phyloP scores from a whole-genome alignment of 78 protist genomes.

The Blattamonas nauphoetae region DNA sequence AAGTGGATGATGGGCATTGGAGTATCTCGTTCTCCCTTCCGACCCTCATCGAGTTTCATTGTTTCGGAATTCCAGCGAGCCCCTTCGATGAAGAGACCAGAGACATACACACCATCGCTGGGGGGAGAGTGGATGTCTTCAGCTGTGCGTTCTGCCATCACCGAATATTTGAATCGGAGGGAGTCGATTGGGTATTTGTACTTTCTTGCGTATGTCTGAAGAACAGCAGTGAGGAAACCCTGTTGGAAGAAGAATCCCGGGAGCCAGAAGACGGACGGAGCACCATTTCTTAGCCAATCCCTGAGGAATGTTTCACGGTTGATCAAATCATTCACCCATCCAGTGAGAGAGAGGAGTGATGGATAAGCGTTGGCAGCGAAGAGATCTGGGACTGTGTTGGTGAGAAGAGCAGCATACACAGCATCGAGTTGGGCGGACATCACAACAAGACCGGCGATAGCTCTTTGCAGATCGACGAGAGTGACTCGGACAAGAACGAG shows the following conservation, averaged over 20 bases:
- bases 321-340: conserved; percentile 42
- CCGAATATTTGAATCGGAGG: conserved; percentile 1
- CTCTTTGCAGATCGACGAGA: conserved; percentile 39
- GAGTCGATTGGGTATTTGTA: conserved; percentile 4
- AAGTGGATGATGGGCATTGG: not conserved
- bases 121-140: not conserved
- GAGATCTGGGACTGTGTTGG: conserved; percentile 31
- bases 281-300: conserved; percentile 34
- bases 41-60: not conserved
- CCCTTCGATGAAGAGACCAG: conserved; percentile 32
- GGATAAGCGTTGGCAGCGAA: conserved; percentile 40
- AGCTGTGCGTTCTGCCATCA: not conserved
- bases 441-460: conserved; percentile 54
- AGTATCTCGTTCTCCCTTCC: not conserved
- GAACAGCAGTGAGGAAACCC: conserved; percentile 31
- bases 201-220: conserved; percentile 25
- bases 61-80: conserved; percentile 10
- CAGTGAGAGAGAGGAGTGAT: conserved; percentile 41
- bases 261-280: conserved; percentile 42
- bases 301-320: conserved; percentile 34
- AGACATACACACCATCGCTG: conserved; percentile 16
- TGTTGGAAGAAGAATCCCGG: conserved; percentile 46
- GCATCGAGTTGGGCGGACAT: conserved; percentile 31
- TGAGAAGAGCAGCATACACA: not conserved
- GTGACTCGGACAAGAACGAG: conserved; percentile 6